Evolutionary conservation across 1,284 basidiomycete species (phyloP), one percentile per base, ranked within the genome.

Genomic region (Ceratobasidium sp.): DNA sequence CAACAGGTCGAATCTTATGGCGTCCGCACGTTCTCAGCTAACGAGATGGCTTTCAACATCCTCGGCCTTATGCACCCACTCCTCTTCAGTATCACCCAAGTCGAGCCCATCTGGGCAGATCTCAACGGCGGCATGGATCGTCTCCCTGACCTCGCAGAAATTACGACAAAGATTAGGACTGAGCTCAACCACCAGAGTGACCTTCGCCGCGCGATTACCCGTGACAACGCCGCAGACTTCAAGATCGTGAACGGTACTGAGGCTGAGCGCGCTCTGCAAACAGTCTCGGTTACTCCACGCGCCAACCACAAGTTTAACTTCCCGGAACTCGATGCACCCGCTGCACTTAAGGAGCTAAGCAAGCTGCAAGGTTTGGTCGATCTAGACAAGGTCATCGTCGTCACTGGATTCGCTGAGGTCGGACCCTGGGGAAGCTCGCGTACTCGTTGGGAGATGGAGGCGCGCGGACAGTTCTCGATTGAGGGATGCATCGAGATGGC

Each of bases 1-100:
- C 94, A 98, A 77, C 95, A 96, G 76, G 89, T 99, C 65, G 97
- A 99, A 85, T 89, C 92, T 78, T 90, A 95, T 78, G 97, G 98
- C 79, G 94, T 98, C 77, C 91, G 97, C 79, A 99, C 98, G 4
- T 99, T 99, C 90, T 98, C 96, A 2, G 93, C 97, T 63, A 98
- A 98, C 86, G 97, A 99, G 86, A 99, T 99, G 97, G 96, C 97
- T 2, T 99, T 99, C 91, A 99, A 99, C 85, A 95, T 99, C 80
- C 91, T 99, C 74, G 98, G 97, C 79, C 89, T 97, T 60, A 98
- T 99, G 96, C 98, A 99, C 83, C 97, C 98, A 54, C 90, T 99
- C n/a, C 89, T 99, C 67, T 99, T 99, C 88, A 98, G 97, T 83
- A 97, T 99, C 81, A 98, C 97, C n/a, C 98, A 99, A 83, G 97